phyloP scores from a whole-genome alignment of 2,329 filamentous ascomycete genomes.

The Teratosphaeria gauchensis region DNA sequence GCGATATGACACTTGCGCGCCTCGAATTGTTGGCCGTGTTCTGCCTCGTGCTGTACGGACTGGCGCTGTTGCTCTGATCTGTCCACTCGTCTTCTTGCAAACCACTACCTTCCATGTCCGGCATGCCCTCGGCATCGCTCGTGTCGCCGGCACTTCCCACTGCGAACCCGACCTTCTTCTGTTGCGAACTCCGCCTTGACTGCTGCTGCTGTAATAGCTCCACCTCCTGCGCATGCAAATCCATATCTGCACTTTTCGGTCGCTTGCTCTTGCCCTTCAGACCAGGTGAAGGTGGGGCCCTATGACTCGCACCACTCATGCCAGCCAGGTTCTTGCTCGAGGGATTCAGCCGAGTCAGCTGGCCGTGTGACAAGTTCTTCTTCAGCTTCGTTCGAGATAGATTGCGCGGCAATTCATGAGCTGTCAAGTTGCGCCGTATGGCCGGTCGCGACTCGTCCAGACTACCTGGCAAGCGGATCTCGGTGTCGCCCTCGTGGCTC shows the following conservation, averaged over 20 bases:
- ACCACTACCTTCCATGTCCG: constrained; percentile 20
- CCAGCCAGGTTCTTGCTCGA: constrained; percentile 29
- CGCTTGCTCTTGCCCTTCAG: constrained; percentile 22
- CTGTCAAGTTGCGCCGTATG: constrained; percentile 24
- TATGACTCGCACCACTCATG: constrained; percentile 9
- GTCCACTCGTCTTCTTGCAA: constrained; percentile 28
- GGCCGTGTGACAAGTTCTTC: constrained; percentile 36
- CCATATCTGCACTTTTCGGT: constrained; percentile 22
- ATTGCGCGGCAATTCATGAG: constrained; percentile 21
- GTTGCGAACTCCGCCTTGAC: constrained; percentile 11
- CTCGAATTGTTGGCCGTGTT: constrained; percentile 29
- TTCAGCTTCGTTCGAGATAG: constrained; percentile 24
- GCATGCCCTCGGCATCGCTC: constrained; percentile 17
- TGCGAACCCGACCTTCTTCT: constrained; percentile 25
- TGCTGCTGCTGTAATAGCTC: constrained; percentile 14
- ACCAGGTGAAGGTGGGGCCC: constrained; percentile 17
- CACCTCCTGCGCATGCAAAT: constrained; percentile 19
- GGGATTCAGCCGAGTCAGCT: constrained; percentile 30
- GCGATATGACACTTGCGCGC: constrained; percentile 16
- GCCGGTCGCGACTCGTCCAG: constrained; percentile 20
- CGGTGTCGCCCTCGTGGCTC: constrained; percentile 23
- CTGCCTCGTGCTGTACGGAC: constrained; percentile 26
- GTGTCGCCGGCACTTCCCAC: constrained; percentile 20
- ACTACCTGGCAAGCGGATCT: constrained; percentile 25
- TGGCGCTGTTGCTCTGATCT: constrained; percentile 27